Conservation (phyloP, 23 red algal genomes). For the Gracilaria caudata region DNA sequence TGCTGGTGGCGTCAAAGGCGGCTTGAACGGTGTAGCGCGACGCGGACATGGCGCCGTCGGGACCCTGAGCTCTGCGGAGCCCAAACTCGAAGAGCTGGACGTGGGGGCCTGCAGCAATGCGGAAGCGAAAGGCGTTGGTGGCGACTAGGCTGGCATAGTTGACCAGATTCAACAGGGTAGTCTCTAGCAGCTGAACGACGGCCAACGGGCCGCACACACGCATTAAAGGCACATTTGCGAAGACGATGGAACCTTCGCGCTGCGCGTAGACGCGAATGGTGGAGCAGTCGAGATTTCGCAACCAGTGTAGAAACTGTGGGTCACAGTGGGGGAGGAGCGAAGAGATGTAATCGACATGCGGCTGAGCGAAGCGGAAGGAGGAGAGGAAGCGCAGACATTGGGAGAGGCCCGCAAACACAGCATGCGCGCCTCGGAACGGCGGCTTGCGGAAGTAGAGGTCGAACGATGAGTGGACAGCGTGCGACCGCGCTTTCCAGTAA, state of each 20-base stretch:
- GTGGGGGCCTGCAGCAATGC: slow-evolving; percentile 62
- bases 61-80: slow-evolving; percentile 83
- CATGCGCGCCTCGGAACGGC: slow-evolving; percentile 66
- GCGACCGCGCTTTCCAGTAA: slow-evolving; percentile 65
- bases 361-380: slow-evolving; percentile 60
- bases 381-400: slow-evolving; percentile 67
- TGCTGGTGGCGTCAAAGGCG: slow-evolving; percentile 84
- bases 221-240: slow-evolving; percentile 75
- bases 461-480: slow-evolving; percentile 46
- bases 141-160: slow-evolving; percentile 79
- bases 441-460: slow-evolving; percentile 79
- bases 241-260: slow-evolving; percentile 59
- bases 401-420: slow-evolving; percentile 73
- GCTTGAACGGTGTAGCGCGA: slow-evolving; percentile 78
- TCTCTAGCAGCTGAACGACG: slow-evolving; percentile 85
- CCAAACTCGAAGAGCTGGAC: slow-evolving; percentile 87
- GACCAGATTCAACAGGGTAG: slow-evolving; percentile 83
- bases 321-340: slow-evolving; percentile 16
- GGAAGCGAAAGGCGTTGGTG: slow-evolving; percentile 83
- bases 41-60: slow-evolving; percentile 79
- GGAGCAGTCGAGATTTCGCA: slow-evolving; percentile 21
- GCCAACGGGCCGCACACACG: slow-evolving; percentile 75
- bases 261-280: slow-evolving; percentile 47
- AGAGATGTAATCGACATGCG: slow-evolving; percentile 48
- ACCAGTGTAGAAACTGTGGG: slow-evolving; percentile 57